Evolutionary conservation across 345 rosid species (phyloP).

Genomic region (Excoecaria agallocha): DNA sequence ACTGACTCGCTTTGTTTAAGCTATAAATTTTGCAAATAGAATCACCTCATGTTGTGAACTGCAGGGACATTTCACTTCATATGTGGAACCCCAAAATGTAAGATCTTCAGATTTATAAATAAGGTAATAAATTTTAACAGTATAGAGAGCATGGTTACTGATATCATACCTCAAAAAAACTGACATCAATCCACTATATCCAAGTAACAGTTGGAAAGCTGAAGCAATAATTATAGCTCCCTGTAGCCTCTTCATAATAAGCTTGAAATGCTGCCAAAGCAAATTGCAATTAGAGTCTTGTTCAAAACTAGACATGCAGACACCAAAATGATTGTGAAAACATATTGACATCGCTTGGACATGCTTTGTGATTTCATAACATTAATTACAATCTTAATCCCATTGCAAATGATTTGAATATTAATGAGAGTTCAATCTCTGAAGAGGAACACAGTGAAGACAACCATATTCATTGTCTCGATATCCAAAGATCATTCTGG

Average conservation of each 20-base stretch:
- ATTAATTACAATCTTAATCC: background rate
- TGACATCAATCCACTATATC: conserved; percentile 89
- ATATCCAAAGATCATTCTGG: background rate
- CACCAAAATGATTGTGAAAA: background rate
- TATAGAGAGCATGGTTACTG: background rate
- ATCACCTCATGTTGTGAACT: background rate
- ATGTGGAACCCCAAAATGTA: conserved; percentile 5
- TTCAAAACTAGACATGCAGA: background rate
- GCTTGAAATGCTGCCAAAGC: conserved; percentile 76
- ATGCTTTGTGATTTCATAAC: background rate
- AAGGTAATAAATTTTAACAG: background rate
- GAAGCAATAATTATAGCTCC: conserved; percentile 90
- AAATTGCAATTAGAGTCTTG: conserved; percentile 16
- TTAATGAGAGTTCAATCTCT: background rate
- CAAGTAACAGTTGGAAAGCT: conserved; percentile 78
- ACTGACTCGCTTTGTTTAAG: conserved; percentile 1
- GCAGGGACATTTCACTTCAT: background rate
- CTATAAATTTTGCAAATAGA: background rate
- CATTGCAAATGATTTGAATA: background rate
- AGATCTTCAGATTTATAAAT: background rate
- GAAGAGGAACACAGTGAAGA: background rate
- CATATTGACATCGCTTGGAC: background rate
- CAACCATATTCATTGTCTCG: background rate
- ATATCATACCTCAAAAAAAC: conserved; percentile 52
- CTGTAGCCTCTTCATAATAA: conserved; percentile 89